Evolutionary conservation across 352 stramenopile species (phyloP).

Genomic region (Phytophthora pistaciae): DNA sequence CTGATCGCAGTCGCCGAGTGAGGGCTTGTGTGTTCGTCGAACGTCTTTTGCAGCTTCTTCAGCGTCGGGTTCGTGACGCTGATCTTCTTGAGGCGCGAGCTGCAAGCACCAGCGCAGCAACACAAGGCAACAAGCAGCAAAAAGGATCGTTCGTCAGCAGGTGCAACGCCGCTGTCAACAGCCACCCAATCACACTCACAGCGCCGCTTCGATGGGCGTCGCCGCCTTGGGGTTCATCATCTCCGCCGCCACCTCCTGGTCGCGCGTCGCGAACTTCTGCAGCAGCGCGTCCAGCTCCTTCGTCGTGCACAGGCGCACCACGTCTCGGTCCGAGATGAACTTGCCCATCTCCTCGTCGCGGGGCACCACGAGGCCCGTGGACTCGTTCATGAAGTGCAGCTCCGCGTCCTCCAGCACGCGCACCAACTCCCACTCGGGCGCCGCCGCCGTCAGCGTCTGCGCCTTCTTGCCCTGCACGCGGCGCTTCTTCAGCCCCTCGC

Average conservation of each 20-base stretch:
- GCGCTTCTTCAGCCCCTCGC: conserved; percentile 76
- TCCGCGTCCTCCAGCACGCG: conserved; percentile 45
- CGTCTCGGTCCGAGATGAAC: conserved; percentile 74
- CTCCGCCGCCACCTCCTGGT: conserved; percentile 67
- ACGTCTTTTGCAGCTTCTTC: conserved; percentile 78
- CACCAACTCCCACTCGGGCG: conserved; percentile 62
- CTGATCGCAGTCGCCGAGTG: conserved; percentile 34
- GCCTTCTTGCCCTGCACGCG: conserved; percentile 55
- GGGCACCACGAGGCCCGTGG: conserved; percentile 73
- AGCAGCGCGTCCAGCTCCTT: conserved; percentile 70
- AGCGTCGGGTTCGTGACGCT: conserved; percentile 69
- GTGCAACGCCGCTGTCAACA: not conserved
- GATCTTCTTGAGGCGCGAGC: conserved; percentile 77
- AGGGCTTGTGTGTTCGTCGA: conserved; percentile 65
- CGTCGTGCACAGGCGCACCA: conserved; percentile 72
- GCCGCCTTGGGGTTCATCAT: conserved; percentile 65
- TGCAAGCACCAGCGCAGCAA: conserved; percentile 15
- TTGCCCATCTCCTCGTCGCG: conserved; percentile 60
- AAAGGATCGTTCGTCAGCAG: not conserved
- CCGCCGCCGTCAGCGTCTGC: conserved; percentile 51
- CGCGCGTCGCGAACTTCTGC: conserved; percentile 72
- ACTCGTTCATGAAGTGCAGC: conserved; percentile 82
- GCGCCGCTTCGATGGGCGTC: conserved; percentile 61
- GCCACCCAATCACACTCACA: conserved; percentile 46
- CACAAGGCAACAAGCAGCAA: not conserved